A percentile compares a stretch with the other conserved stretches of the same genome.
phyloP scores from a whole-genome alignment of 768 basidiomycete genomes.

The Boletus rufocinnamomeus region DNA sequence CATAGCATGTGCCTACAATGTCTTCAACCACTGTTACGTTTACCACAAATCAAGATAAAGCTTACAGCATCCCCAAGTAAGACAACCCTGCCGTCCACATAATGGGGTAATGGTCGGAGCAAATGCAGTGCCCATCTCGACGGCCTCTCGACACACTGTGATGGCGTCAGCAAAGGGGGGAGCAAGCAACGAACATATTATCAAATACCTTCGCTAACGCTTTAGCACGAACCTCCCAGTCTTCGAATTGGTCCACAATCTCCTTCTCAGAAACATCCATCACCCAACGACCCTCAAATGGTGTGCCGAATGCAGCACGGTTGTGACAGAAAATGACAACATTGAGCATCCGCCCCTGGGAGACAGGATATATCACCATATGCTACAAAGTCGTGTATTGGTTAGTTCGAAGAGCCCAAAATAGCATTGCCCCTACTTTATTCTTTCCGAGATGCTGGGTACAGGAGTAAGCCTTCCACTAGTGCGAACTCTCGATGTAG shows the following conservation, averaged over 20 bases:
- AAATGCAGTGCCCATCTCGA: constrained; percentile 47
- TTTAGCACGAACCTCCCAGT: constrained; percentile 23
- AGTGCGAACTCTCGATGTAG: neutral
- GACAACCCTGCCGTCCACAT: constrained; percentile 41
- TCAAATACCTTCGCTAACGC: constrained; percentile 16
- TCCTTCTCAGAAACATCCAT: constrained; percentile 35
- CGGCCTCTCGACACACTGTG: constrained; percentile 38
- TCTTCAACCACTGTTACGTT: constrained; percentile 2
- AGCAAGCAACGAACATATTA: no score
- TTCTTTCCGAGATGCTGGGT: constrained; percentile 29
- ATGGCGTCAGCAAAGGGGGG: neutral
- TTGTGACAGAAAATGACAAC: constrained; percentile 36
- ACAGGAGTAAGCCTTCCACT: neutral
- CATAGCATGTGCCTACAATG: constrained; percentile 47
- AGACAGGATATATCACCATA: constrained; percentile 42
- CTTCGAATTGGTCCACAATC: constrained; percentile 30
- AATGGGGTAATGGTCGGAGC: constrained; percentile 42
- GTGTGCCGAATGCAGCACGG: constrained; percentile 30
- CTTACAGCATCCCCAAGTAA: constrained; percentile 53
- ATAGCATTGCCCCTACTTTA: constrained; percentile 5
- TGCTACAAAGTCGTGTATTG: constrained; percentile 31
- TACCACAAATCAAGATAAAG: neutral
- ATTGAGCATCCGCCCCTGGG: constrained; percentile 39
- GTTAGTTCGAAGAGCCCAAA: neutral
- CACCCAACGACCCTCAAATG: constrained; percentile 34